Evolutionary conservation across 2,329 filamentous ascomycete species (phyloP).

Genomic region (Microascus cirrosus): DNA sequence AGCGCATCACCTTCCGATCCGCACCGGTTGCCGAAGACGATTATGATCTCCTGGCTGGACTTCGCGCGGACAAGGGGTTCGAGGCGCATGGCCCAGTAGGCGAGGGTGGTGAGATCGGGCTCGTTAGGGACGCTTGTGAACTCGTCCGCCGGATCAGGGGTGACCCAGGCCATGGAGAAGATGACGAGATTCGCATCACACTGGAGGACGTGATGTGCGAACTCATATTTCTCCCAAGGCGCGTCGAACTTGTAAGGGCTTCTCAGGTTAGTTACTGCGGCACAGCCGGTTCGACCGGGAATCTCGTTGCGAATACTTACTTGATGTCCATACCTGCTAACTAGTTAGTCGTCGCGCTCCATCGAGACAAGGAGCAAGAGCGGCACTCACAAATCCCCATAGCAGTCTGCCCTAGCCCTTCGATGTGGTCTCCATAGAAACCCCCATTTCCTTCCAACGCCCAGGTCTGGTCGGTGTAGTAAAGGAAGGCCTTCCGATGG

Average conservation of each 20-base stretch:
- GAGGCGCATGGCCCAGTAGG: conserved; percentile 66
- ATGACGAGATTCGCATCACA: conserved; percentile 51
- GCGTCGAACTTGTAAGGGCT: conserved; percentile 26
- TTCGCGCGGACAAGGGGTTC: conserved; percentile 49
- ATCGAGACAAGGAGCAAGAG: not conserved
- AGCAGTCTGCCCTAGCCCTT: conserved; percentile 36
- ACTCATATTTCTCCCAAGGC: conserved; percentile 27
- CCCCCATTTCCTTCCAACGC: conserved; percentile 38
- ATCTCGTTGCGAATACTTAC: conserved; percentile 21
- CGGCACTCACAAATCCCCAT: conserved; percentile 44
- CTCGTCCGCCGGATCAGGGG: conserved; percentile 33
- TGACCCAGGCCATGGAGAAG: conserved; percentile 70
- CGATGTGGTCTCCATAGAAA: conserved; percentile 34
- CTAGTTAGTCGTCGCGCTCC: not conserved
- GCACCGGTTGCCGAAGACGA: conserved; percentile 60
- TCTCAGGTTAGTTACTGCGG: not conserved
- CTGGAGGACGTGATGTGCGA: conserved; percentile 45
- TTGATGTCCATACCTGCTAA: conserved; percentile 44
- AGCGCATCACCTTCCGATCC: conserved; percentile 54
- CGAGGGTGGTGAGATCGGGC: conserved; percentile 61
- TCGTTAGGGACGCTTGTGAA: conserved; percentile 34
- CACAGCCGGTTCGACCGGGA: not conserved
- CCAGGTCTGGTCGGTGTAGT: conserved; percentile 48
- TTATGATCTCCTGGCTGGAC: conserved; percentile 46
- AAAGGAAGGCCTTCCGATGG: conserved; percentile 48